These are phyloP conservation scores for Neurospora sp. DNA, from an alignment of 495 filamentous ascomycete species.

Conservation along the genomic window DNA sequence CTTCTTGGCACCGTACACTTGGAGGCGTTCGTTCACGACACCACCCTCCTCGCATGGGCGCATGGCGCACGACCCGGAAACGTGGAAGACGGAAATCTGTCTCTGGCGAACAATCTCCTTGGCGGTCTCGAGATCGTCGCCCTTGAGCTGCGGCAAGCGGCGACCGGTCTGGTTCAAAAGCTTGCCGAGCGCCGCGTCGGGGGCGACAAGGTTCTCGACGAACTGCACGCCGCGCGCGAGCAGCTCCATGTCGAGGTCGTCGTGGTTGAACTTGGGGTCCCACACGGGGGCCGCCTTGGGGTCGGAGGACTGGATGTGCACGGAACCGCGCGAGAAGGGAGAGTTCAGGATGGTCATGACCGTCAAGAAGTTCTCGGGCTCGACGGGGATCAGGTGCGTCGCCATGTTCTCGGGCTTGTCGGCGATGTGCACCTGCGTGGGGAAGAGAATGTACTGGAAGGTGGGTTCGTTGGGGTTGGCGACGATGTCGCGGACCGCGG, in stretches of 20 bases:
- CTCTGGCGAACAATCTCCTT: slow-evolving; percentile 26
- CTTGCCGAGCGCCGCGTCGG: slow-evolving; percentile 25
- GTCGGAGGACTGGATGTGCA: slow-evolving; percentile 41
- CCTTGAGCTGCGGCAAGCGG: slow-evolving; percentile 13
- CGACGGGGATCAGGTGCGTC: slow-evolving; percentile 21
- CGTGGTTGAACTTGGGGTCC: slow-evolving; percentile 45
- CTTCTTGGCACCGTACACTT: slow-evolving; percentile 38
- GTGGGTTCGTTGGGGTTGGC: slow-evolving; percentile 18
- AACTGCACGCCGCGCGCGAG: slow-evolving; percentile 37
- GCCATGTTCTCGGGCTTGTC: slow-evolving; percentile 23
- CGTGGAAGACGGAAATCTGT: slow-evolving; percentile 30
- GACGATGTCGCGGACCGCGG: slow-evolving; percentile 21
- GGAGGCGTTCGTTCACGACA: slow-evolving; percentile 31
- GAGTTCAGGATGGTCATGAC: slow-evolving; percentile 33
- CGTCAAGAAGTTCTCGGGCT: slow-evolving; percentile 31
- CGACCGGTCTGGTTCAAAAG: slow-evolving; percentile 25
- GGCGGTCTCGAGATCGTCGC: slow-evolving; percentile 25
- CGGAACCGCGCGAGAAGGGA: slow-evolving; percentile 47
- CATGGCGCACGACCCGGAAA: slow-evolving; percentile 30
- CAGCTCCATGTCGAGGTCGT: slow-evolving; percentile 42
- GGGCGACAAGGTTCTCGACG: slow-evolving; percentile 33
- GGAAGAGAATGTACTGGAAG: slow-evolving; percentile 32
- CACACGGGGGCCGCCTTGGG: slow-evolving; percentile 28
- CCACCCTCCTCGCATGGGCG: slow-evolving; percentile 26
- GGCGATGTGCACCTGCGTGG: slow-evolving; percentile 24